phyloP scores from a whole-genome alignment of 139 green algal genomes.

The Coccomyxa sp. region DNA sequence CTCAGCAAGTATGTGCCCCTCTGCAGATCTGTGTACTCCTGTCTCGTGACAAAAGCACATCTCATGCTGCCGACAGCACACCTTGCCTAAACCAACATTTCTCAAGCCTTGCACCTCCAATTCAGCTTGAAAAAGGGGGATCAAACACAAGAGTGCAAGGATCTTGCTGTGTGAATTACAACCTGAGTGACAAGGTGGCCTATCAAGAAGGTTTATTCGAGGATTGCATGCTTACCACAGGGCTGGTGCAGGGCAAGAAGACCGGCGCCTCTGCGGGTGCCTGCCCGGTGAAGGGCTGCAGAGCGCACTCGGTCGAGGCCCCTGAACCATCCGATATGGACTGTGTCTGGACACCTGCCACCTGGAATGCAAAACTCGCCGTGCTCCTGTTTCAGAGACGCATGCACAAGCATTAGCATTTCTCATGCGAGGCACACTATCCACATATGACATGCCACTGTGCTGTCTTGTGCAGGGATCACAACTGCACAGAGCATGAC shows the following conservation, averaged over 20 bases:
- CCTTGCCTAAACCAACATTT: background rate
- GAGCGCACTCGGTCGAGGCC: background rate
- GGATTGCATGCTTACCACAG: background rate
- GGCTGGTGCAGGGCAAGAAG: constrained; percentile 7
- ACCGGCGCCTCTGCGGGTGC: background rate
- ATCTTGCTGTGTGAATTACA: background rate
- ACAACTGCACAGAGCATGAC: background rate
- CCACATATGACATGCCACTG: background rate
- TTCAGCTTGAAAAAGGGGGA: background rate
- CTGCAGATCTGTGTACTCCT: background rate
- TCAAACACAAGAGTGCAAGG: background rate
- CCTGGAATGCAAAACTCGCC: constrained; percentile 1
- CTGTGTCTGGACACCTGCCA: background rate
- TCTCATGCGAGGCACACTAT: too few species aligned
- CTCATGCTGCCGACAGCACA: background rate
- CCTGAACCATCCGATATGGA: too few species aligned
- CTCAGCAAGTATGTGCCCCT: background rate
- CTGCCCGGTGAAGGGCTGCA: background rate
- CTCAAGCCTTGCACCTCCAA: background rate
- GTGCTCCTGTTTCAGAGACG: background rate
- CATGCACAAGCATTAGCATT: too few species aligned
- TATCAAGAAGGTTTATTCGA: background rate
- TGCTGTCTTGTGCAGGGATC: background rate
- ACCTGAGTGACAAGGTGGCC: background rate
- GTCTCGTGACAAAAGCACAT: background rate